Evolutionary conservation across 805 yeast species (phyloP).

Genomic region (Candida awuae): DNA sequence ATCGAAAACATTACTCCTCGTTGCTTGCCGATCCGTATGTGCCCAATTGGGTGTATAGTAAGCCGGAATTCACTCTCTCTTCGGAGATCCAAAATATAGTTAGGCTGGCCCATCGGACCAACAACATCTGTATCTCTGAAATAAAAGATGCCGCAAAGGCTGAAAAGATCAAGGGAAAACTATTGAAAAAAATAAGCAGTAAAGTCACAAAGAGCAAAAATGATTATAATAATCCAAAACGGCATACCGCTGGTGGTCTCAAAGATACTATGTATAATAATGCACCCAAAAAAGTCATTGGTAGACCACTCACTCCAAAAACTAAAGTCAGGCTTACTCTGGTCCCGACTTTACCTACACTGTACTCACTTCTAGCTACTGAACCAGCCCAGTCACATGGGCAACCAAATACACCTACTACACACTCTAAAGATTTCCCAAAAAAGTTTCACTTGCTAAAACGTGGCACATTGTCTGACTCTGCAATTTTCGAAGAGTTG

Average conservation of each 20-base stretch:
- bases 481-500: constrained; percentile 6
- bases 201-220: background rate
- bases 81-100: constrained; percentile 3
- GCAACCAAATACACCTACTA: background rate
- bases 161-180: constrained; percentile 1
- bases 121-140: constrained; percentile 8
- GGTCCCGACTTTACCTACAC: constrained; percentile 35
- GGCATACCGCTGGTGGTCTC: too few species aligned
- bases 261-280: too few species aligned
- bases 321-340: constrained; percentile 41
- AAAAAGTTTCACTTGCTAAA: constrained; percentile 7
- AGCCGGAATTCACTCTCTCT: constrained; percentile 3
- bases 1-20: too few species aligned
- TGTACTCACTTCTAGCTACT: constrained; percentile 36
- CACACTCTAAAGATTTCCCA: constrained; percentile 1
- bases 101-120: constrained; percentile 11
- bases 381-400: constrained; percentile 16
- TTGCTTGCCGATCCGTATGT: constrained; percentile 4
- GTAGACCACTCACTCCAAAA: constrained; percentile 43
- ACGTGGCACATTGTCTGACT: constrained; percentile 4
- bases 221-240: background rate
- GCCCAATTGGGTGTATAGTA: background rate
- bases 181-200: constrained; percentile 8
- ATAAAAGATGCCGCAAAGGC: constrained; percentile 2
- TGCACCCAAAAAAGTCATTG: too few species aligned